A percentile compares a stretch with the other conserved stretches of the same genome.
Evolutionary conservation across 495 filamentous ascomycete species (phyloP).

Genomic region (Hypoxylon fragiforme): DNA sequence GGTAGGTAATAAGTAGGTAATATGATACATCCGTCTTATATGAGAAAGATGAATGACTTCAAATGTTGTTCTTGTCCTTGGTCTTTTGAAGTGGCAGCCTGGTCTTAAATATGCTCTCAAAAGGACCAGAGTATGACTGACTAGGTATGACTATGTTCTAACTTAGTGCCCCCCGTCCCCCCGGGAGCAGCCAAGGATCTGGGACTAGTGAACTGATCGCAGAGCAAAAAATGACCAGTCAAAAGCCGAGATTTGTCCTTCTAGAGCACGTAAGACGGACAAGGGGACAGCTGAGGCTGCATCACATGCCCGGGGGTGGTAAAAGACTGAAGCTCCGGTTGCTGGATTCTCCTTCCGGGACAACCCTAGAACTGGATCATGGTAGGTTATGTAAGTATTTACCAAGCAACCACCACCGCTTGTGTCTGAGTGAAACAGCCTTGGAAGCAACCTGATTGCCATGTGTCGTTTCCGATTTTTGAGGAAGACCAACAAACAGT

Average conservation of each 20-base stretch:
- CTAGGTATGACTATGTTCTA: slow-evolving; percentile 3
- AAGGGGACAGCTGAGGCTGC: slow-evolving; percentile 48
- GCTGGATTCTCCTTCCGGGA: neutral
- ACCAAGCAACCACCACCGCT: too few relatives aligned
- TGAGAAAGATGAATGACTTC: neutral
- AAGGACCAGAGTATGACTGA: slow-evolving; percentile 2
- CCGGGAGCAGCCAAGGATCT: slow-evolving; percentile 6
- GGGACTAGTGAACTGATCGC: slow-evolving; percentile 17
- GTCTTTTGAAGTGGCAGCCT: too few relatives aligned
- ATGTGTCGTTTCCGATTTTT: too few relatives aligned
- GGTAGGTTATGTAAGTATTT: neutral
- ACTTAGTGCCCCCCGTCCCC: neutral
- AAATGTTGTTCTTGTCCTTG: too few relatives aligned
- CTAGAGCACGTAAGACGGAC: slow-evolving; percentile 51
- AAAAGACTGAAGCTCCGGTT: slow-evolving; percentile 36
- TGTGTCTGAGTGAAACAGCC: too few relatives aligned
- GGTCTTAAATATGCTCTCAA: slow-evolving; percentile 9
- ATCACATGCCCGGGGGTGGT: slow-evolving; percentile 39
- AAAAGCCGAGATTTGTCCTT: slow-evolving; percentile 5
- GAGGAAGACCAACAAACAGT: too few relatives aligned
- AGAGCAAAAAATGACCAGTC: slow-evolving; percentile 24
- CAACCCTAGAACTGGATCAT: neutral
- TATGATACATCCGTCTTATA: too few relatives aligned
- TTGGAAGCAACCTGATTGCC: too few relatives aligned
- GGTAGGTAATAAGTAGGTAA: too few relatives aligned